Evolutionary conservation across 2,329 filamentous ascomycete species (phyloP), one percentile per base, ranked within the genome.

Genomic region (Botrytis byssoidea): DNA sequence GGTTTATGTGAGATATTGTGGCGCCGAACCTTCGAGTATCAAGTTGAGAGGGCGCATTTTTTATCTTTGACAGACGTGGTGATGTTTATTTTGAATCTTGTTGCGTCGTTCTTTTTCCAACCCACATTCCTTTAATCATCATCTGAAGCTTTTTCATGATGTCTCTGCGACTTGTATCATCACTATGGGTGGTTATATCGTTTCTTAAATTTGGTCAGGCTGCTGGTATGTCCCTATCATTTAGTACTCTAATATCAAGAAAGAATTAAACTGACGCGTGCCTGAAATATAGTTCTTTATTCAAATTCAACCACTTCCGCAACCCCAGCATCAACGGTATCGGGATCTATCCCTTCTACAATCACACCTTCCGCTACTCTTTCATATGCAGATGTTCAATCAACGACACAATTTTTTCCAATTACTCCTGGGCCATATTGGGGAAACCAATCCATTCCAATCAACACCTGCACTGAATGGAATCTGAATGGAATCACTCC

Each of bases 371-470:
- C 42, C 48, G 57, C 57, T 35, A 46, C 68, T 8, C 42, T 71
- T n/a, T 61, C 68, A 5, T 59, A 63, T 29, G 57, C 29, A 48
- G 48, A 60, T 16, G 68, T 59, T 25, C 20, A 63, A 61, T 63
- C 68, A 48, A 71, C 68, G 16, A 71, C 68, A 29, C 32, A 71
- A 20, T 14, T 51, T 14, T 71, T 71, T 63, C 68, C 57, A n/a
- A 7, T 71, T 29, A 71, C 68, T 44, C 57, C 68, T 25, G 57
- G 57, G 14, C 68, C 29, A 29, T 63, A 71, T 14, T 76, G 75
- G 75, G 75, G 75, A 35, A 72, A 73, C 35, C 74, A 76, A 55
- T 65, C 37, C 40, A 74, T 76, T 48, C 74, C 75, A 16, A 66
- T 73, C 4, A 75, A 76, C n/a, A 74, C 71, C 6, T 76, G 75